phyloP scores from a whole-genome alignment of 345 rosid species.

The Acer saccharum region DNA sequence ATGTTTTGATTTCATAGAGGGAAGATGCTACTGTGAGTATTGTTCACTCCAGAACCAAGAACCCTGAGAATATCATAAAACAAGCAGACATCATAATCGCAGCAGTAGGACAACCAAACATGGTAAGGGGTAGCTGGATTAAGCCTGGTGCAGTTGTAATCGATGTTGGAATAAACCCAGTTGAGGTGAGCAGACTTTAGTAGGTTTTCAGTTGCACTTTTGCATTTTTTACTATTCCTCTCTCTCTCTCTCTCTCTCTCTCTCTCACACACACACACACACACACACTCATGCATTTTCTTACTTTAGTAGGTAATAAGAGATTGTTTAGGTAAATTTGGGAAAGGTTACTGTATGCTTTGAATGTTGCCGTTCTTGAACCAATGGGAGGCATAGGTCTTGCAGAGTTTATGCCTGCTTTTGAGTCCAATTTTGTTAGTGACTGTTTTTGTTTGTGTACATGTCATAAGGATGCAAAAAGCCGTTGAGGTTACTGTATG shows the following conservation, averaged over 20 bases:
- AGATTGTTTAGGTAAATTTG: neutral
- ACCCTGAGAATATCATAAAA: slow-evolving; percentile 70
- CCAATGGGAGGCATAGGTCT: neutral
- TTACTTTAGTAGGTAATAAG: no score
- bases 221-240: neutral
- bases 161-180: slow-evolving; percentile 88
- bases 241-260: neutral
- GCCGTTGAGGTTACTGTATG: no score
- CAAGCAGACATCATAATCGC: slow-evolving; percentile 80
- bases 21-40: slow-evolving; percentile 83
- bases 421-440: neutral
- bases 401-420: neutral
- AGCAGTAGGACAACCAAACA: slow-evolving; percentile 80
- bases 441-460: slow-evolving; percentile 9
- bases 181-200: slow-evolving; percentile 49
- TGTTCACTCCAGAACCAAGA: slow-evolving; percentile 76
- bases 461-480: slow-evolving; percentile 29
- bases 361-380: neutral
- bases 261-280: no score
- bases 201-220: neutral
- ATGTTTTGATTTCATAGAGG: slow-evolving; percentile 42
- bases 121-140: slow-evolving; percentile 87
- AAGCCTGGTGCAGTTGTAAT: slow-evolving; percentile 88
- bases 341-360: neutral
- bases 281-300: no score